Base-by-base conservation (phyloP, 2,329 filamentous ascomycete species). In the Aspergillus tamarii region DNA sequence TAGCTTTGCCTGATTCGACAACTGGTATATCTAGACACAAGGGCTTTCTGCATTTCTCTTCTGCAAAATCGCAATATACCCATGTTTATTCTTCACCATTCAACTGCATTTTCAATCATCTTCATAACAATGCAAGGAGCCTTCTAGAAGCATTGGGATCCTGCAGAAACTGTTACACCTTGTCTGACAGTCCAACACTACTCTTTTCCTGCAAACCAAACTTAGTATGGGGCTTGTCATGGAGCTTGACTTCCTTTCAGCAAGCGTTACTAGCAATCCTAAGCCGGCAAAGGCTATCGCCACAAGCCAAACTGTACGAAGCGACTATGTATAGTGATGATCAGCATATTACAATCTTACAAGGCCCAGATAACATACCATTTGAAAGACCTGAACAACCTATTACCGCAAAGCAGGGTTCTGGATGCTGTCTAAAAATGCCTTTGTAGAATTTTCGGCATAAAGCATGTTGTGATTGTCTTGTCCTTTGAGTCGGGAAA, bases 261-360 rank as follows among this genome's bases (percentile, higher is more conserved):
- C 1, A 28, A 48, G 45, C 6, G 14, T 23, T 48, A 26, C 11
- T 2, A 26, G 16, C 21, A 48, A 26, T 14, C 23, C 23, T 14
- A 48, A 14, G 2, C 45, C 11, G 11, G 45, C 21, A 16, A 48
- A 48, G 5, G 23, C 23, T 1, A 48, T 48, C 10, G 21, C 45
- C n/a, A 16, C 14, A 6, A 36, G 34, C 23, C 23, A 28, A 0
- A 48, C n/a, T 14, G 23, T 48, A 48, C 12, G 45, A 26, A 48
- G 12, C 0, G 45, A 28, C 11, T 48, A 5, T 19, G 6, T 14
- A 4, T 8, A 4, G 4, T 1, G 34, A 1, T 1, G 8, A 5
- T 36, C 14, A 36, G 34, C 16, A 16, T 7, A 36, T 6, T 1
- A 36, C 5, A 16, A 36, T 1, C 14, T 7, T 36, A 16, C 5